Evolutionary conservation across 2,329 filamentous ascomycete species (phyloP).

Genomic region (Dryadomyces quercus-mongolicae): DNA sequence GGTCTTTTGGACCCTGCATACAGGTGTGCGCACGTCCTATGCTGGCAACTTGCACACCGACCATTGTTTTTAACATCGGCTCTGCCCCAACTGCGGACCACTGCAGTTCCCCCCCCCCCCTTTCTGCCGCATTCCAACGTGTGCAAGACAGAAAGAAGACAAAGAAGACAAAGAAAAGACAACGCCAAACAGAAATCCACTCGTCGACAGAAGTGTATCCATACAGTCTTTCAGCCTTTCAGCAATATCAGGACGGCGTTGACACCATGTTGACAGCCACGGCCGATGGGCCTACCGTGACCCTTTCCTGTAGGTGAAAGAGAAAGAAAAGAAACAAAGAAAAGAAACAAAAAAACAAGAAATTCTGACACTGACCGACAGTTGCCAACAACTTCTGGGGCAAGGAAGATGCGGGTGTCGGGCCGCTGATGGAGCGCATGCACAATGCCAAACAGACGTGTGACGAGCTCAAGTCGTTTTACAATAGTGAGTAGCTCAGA

Average conservation of each 20-base stretch:
- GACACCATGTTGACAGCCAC: slow-evolving; percentile 10
- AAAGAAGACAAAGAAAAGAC: background rate
- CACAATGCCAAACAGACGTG: slow-evolving; percentile 85
- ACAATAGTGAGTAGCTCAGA: slow-evolving; percentile 34
- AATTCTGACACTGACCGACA: slow-evolving; percentile 22
- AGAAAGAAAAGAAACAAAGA: background rate
- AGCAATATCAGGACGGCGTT: too few species aligned
- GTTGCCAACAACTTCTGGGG: slow-evolving; percentile 99
- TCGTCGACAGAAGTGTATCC: too few species aligned
- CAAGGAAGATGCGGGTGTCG: slow-evolving; percentile 93
- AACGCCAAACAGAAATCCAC: background rate
- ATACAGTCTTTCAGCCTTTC: too few species aligned
- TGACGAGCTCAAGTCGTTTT: slow-evolving; percentile 89
- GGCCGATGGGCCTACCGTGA: slow-evolving; percentile 13
- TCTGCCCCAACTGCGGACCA: background rate
- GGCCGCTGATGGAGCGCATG: slow-evolving; percentile 87
- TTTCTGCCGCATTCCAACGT: background rate
- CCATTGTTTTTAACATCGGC: background rate
- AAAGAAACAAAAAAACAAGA: background rate
- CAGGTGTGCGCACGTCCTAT: too few species aligned
- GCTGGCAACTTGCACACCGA: background rate
- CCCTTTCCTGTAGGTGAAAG: slow-evolving; percentile 12
- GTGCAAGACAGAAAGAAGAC: too few species aligned
- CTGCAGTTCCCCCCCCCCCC: background rate
- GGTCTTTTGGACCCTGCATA: too few species aligned